Evolutionary conservation across 805 yeast genomes (phyloP), one percentile per base, ranked within the genome.

Genomic region (Metschnikowia shivogae): DNA sequence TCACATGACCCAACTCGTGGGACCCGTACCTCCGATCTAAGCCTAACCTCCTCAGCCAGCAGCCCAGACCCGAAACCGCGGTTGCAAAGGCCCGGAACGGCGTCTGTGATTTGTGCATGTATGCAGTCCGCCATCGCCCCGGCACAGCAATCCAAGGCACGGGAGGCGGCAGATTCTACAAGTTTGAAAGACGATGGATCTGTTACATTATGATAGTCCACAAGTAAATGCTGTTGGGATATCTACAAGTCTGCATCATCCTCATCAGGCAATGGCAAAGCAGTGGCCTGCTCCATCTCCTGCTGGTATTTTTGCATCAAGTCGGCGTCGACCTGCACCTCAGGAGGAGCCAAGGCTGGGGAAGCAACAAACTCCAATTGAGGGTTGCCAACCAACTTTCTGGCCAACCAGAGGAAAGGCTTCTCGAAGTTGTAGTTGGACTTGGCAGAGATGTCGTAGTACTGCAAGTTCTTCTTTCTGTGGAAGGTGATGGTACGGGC

Each of bases 401-500:
- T 88, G 44, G 99, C 99, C 65, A 93, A 87, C 99, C 99, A 93
- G 74, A 93, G 83, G 86, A 93, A 93, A 57, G 99, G 99, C 80
- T 95, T 93, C 80, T 93, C 99, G 64, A 93, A 93, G 82, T 93
- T 95, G 81, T 93, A 93, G 81, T 93, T 93, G 57, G 99, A 93
- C 79, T 93, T 93, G 72, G 99, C 99, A 50, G 98, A 92, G 70
- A 93, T 93, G 75, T 93, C 99, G 79, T 93, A 93, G 80, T 93
- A 93, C 78, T 93, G 99, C 73, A 93, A 81, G 80, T 93, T 93
- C 84, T 93, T 93, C 95, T 93, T 93, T 83, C 99, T 87, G 89
- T 93, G 99, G 97, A 93, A 93, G 60, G 99, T 93, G 79, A 93
- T 93, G 68, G 97, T 88, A 82, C 93, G 93, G 62, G 99, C 99